These are phyloP conservation scores for Xeromyces bisporus DNA, from an alignment of 495 filamentous ascomycete genomes.

Conservation along the genomic window DNA sequence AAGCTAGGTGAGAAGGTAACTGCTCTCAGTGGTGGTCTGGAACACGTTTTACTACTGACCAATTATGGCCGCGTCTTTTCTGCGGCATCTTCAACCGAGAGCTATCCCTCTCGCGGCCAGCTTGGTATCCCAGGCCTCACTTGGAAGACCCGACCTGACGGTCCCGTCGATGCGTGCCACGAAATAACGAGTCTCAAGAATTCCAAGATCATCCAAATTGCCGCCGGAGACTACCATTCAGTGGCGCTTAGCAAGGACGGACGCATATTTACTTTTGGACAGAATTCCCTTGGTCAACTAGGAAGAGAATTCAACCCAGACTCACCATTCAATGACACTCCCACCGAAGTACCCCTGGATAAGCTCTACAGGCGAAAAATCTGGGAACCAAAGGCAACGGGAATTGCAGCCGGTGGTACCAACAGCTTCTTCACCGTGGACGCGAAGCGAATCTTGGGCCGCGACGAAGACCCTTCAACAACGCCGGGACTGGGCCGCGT, in stretches of 20 bases:
- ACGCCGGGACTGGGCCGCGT: slow-evolving; percentile 32
- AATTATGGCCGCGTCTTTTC: slow-evolving; percentile 73
- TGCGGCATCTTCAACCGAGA: slow-evolving; percentile 56
- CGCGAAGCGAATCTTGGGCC: slow-evolving; percentile 37
- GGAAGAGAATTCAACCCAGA: slow-evolving; percentile 52
- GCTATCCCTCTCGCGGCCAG: slow-evolving; percentile 70
- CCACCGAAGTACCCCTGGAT: slow-evolving; percentile 47
- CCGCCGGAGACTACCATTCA: slow-evolving; percentile 77
- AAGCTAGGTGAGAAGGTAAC: slow-evolving; percentile 58
- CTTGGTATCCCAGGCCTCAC: slow-evolving; percentile 69
- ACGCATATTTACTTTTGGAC: slow-evolving; percentile 72
- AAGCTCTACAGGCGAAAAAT: slow-evolving; percentile 51
- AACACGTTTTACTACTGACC: slow-evolving; percentile 79
- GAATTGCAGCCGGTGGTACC: slow-evolving; percentile 65
- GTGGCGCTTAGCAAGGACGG: slow-evolving; percentile 58
- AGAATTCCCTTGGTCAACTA: slow-evolving; percentile 76
- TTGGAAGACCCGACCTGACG: slow-evolving; percentile 61
- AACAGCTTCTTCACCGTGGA: slow-evolving; percentile 82
- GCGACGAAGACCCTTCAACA: slow-evolving; percentile 22
- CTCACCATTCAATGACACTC: slow-evolving; percentile 45
- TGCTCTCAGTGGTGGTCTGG: slow-evolving; percentile 55
- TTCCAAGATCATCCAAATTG: slow-evolving; percentile 50
- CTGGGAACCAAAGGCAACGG: slow-evolving; percentile 43
- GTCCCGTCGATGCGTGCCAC: slow-evolving; percentile 63
- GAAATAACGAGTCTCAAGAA: slow-evolving; percentile 50